Conservation (phyloP, 352 stramenopile species). For the Aphanomyces stellatus region DNA sequence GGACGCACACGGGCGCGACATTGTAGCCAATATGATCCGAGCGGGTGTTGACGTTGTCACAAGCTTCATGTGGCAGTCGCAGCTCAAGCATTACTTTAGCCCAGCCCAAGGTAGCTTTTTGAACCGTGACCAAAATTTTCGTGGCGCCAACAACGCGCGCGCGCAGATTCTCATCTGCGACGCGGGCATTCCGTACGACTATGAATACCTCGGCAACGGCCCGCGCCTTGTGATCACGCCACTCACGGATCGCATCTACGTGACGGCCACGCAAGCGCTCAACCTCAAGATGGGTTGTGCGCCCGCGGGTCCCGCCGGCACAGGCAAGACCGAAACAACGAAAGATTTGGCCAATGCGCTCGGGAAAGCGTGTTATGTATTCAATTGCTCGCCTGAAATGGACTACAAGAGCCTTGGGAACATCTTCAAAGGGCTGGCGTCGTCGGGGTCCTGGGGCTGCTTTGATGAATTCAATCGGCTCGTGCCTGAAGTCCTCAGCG, state of each 20-base stretch:
- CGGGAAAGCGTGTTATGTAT: slow-evolving; percentile 94
- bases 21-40: slow-evolving; percentile 93
- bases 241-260: slow-evolving; percentile 94
- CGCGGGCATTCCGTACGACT: slow-evolving; percentile 92
- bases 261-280: slow-evolving; percentile 92
- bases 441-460: slow-evolving; percentile 92
- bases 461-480: slow-evolving; percentile 97
- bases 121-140: slow-evolving; percentile 86
- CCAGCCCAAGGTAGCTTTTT: slow-evolving; percentile 81
- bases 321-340: slow-evolving; percentile 93
- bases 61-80: slow-evolving; percentile 92
- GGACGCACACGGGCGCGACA: slow-evolving; percentile 91
- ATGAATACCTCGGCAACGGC: slow-evolving; percentile 95
- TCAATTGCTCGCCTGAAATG: slow-evolving; percentile 95
- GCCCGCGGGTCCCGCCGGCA: slow-evolving; percentile 75
- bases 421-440: slow-evolving; percentile 95
- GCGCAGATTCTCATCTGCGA: slow-evolving; percentile 89
- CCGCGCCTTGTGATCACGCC: slow-evolving; percentile 92
- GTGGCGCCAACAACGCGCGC: slow-evolving; percentile 61
- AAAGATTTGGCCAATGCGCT: slow-evolving; percentile 93
- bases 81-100: slow-evolving; percentile 94
- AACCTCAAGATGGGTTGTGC: slow-evolving; percentile 88
- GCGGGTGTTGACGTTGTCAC: slow-evolving; percentile 72
- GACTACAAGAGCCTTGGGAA: slow-evolving; percentile 95
- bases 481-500: slow-evolving; percentile 89